These are phyloP conservation scores for Phellopilus nigrolimitatus DNA, from an alignment of 1,284 basidiomycete species.

Conservation along the genomic window DNA sequence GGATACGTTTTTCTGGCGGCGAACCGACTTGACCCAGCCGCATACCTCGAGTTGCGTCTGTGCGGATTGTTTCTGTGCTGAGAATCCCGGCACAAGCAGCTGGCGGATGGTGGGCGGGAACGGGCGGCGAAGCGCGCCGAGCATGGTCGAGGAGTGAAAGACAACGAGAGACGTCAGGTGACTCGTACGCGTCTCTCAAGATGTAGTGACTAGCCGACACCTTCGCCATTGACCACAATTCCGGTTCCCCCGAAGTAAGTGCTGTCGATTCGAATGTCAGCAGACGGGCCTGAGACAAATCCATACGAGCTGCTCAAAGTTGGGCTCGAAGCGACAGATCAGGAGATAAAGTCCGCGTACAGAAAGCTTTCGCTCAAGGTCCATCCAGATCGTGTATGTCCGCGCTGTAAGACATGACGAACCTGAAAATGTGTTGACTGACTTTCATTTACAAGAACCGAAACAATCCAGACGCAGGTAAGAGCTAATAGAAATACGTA, in stretches of 20 bases:
- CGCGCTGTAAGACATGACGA: conserved; percentile 23
- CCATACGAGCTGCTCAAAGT: conserved; percentile 77
- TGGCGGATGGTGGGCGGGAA: conserved; percentile 52
- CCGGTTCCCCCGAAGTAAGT: neutral
- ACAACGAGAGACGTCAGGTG: neutral
- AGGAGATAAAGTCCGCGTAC: conserved; percentile 82
- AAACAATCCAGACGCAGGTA: conserved; percentile 74
- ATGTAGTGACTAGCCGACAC: neutral
- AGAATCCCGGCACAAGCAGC: too few relatives aligned
- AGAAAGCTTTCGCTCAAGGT: conserved; percentile 80
- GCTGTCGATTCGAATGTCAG: conserved; percentile 8
- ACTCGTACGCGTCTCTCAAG: neutral
- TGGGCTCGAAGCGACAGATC: conserved; percentile 65
- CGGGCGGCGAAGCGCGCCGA: conserved; percentile 10
- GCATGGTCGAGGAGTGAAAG: conserved; percentile 7
- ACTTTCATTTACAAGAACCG: conserved; percentile 51
- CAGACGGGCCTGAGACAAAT: conserved; percentile 48
- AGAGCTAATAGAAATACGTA: conserved; percentile 20
- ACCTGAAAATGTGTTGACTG: conserved; percentile 25
- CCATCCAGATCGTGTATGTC: conserved; percentile 80
- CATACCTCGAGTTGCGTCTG: conserved; percentile 35
- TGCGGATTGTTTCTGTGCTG: conserved; percentile 14
- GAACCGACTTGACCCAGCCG: conserved; percentile 83
- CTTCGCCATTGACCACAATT: neutral
- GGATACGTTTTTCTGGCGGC: conserved; percentile 80